Percentiles rank a stretch among this genome's conserved stretches.
phyloP scores from a whole-genome alignment of 2,329 filamentous ascomycete genomes.

The Ciborinia camelliae region DNA sequence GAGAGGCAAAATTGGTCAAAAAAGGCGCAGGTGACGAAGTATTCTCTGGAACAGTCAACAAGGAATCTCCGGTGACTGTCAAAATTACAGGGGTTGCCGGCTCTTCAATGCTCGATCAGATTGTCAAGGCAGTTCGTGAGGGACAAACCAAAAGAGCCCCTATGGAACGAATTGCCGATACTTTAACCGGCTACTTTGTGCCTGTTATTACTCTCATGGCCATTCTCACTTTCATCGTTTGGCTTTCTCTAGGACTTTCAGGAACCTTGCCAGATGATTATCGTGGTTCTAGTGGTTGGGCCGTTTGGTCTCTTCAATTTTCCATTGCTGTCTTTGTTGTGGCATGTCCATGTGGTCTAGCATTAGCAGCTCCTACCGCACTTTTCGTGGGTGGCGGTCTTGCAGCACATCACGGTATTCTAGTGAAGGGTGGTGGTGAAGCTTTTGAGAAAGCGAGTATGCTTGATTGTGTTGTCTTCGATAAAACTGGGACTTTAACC shows the following conservation, averaged over 20 bases:
- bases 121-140: conserved; percentile 72
- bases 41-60: conserved; percentile 73
- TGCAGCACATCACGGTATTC: conserved; percentile 54
- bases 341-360: conserved; percentile 59
- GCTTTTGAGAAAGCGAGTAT: conserved; percentile 56
- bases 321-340: conserved; percentile 61
- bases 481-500: conserved; percentile 59
- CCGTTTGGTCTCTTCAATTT: conserved; percentile 74
- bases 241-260: conserved; percentile 62
- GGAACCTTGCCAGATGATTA: conserved; percentile 56
- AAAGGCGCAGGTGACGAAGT: conserved; percentile 63
- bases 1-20: conserved; percentile 65
- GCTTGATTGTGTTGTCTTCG: conserved; percentile 55
- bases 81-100: conserved; percentile 63
- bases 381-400: conserved; percentile 57
- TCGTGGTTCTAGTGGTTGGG: conserved; percentile 56
- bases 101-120: conserved; percentile 74
- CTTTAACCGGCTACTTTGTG: conserved; percentile 73
- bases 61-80: conserved; percentile 59
- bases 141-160: conserved; percentile 73
- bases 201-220: conserved; percentile 68
- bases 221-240: conserved; percentile 67
- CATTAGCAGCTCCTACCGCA: conserved; percentile 56
- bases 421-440: conserved; percentile 57
- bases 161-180: conserved; percentile 70